These are phyloP conservation scores for Cudoniella acicularis DNA, from an alignment of 495 filamentous ascomycete species.

Conservation along the genomic window DNA sequence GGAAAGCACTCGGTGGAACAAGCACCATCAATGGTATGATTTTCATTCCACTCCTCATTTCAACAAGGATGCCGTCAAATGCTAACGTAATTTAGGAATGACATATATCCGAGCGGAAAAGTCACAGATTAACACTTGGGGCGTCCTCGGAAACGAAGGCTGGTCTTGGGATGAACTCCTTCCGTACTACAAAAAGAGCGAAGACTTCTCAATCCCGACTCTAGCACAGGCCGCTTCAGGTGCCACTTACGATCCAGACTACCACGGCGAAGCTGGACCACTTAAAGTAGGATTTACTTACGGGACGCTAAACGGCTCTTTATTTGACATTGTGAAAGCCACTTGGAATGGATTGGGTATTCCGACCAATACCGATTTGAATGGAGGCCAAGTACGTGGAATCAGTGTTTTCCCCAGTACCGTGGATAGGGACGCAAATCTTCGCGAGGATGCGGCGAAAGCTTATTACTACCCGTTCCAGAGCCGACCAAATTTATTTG, in stretches of 20 bases:
- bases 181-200: conserved; percentile 31
- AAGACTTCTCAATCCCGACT: conserved; percentile 36
- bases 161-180: conserved; percentile 34
- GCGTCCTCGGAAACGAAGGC: conserved; percentile 27
- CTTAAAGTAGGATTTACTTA: conserved; percentile 47
- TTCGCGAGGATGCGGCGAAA: conserved; percentile 31
- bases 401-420: conserved; percentile 32
- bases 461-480: conserved; percentile 44
- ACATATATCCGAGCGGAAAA: conserved; percentile 24
- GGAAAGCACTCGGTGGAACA: conserved; percentile 51
- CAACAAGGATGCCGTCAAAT: too few species aligned
- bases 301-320: conserved; percentile 28
- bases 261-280: conserved; percentile 43
- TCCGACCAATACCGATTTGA: conserved; percentile 36
- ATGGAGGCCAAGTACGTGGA: conserved; percentile 36
- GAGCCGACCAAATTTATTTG: conserved; percentile 26
- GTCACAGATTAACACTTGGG: conserved; percentile 30
- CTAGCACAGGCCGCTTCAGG: conserved; percentile 36
- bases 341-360: conserved; percentile 29
- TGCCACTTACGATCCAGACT: conserved; percentile 40
- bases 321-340: conserved; percentile 26
- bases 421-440: conserved; percentile 28
- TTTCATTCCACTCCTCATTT: too few species aligned
- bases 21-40: conserved; percentile 49
- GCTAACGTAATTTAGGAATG: too few species aligned